Evolutionary conservation across 2,329 filamentous ascomycete genomes (phyloP).

Genomic region (Cryphonectria radicalis): DNA sequence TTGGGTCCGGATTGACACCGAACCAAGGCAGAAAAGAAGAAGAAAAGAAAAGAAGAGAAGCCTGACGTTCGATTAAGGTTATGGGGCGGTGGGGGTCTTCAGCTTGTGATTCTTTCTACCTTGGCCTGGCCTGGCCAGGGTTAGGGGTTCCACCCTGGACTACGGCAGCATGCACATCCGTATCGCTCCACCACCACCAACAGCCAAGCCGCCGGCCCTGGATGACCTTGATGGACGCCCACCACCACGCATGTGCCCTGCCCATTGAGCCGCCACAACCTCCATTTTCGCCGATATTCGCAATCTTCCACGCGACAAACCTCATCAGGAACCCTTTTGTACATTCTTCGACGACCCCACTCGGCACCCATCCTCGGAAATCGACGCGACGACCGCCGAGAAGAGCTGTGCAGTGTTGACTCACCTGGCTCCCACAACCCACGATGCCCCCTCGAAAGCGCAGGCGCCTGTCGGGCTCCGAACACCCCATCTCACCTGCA

Average conservation of each 20-base stretch:
- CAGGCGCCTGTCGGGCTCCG: slow-evolving; percentile 1
- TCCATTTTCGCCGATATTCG: neutral
- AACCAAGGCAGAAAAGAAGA: neutral
- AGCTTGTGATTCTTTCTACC: neutral
- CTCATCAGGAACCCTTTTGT: neutral
- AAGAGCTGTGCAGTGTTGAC: neutral
- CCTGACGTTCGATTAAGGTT: slow-evolving; percentile 23
- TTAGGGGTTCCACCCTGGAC: slow-evolving; percentile 15
- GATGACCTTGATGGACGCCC: neutral
- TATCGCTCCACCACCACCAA: neutral
- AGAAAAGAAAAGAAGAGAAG: neutral
- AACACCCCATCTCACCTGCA: neutral
- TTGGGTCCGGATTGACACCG: neutral
- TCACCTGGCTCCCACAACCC: neutral
- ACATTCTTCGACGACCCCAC: neutral
- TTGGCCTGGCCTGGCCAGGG: slow-evolving; percentile 4
- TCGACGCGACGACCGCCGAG: neutral
- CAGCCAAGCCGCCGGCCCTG: neutral
- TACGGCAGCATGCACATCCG: neutral
- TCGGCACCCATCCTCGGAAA: neutral
- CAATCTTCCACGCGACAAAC: slow-evolving; percentile 8
- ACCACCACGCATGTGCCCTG: neutral
- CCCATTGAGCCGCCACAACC: neutral
- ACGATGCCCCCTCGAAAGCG: slow-evolving; percentile 23
- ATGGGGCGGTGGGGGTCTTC: slow-evolving; percentile 6